A percentile compares a stretch with the other conserved stretches of the same genome.
phyloP scores from a whole-genome alignment of 495 filamentous ascomycete genomes.

The Parathielavia hyrcaniae region DNA sequence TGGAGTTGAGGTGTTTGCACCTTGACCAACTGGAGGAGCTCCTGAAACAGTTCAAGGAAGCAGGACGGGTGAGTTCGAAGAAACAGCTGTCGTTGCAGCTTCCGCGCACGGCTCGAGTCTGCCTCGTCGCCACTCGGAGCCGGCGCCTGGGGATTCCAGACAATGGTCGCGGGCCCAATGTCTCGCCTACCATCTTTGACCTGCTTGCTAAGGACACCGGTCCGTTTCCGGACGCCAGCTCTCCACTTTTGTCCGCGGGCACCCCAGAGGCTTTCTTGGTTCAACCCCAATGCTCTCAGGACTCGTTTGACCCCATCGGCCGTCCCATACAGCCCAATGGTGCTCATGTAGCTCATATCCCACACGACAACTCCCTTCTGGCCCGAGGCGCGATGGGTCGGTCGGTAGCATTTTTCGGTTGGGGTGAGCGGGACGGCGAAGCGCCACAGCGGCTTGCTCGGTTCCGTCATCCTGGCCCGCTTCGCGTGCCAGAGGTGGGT shows the following conservation, averaged over 20 bases:
- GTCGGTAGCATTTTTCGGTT: conserved; percentile 80
- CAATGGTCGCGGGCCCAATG: conserved; percentile 70
- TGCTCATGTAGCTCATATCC: conserved; percentile 95
- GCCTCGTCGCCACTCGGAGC: conserved; percentile 6
- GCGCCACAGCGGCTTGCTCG: conserved; percentile 75
- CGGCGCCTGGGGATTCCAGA: conserved; percentile 52
- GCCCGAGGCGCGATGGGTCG: conserved; percentile 72
- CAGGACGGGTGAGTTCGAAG: conserved; percentile 82
- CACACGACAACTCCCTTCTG: conserved; percentile 61
- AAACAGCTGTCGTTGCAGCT: conserved; percentile 54
- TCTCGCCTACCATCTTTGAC: conserved; percentile 45
- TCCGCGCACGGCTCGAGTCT: conserved; percentile 29
- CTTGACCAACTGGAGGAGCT: conserved; percentile 63
- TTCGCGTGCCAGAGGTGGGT: conserved; percentile 95
- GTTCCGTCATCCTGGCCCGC: conserved; percentile 75
- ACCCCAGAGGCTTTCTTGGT: conserved; percentile 53
- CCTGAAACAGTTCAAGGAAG: conserved; percentile 77
- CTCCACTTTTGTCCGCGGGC: conserved; percentile 66
- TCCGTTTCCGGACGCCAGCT: conserved; percentile 61
- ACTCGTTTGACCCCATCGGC: conserved; percentile 57
- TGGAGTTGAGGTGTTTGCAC: conserved; percentile 64
- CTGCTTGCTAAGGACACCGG: conserved; percentile 58
- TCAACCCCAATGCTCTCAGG: conserved; percentile 56
- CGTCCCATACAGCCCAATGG: conserved; percentile 67
- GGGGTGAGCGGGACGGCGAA: conserved; percentile 80